Evolutionary conservation across 495 filamentous ascomycete genomes (phyloP), one percentile per base, ranked within the genome.

Genomic region (Lepraria neglecta): DNA sequence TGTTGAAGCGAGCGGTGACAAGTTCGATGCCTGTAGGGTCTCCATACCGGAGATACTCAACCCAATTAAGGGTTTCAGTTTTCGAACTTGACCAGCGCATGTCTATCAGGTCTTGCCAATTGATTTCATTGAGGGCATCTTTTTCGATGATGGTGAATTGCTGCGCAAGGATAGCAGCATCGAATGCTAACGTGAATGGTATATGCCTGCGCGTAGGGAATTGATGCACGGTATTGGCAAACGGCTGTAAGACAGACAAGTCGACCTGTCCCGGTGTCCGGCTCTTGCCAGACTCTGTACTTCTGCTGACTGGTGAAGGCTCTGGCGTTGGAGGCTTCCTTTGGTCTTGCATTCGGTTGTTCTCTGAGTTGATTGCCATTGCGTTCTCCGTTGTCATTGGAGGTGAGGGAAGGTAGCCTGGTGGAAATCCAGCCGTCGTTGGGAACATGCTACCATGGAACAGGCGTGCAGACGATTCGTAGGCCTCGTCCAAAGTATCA

Each of bases 81-180:
- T 85, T 81, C 56, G 89, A 85, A 58, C 83, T 89, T 65, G 86
- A 90, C 91, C 91, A 97, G 59, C 83, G 84, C 81, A 99, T 88
- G 35, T 97, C 90, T 56, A 99, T 91, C 51, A 99, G 78, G 69
- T 99, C 95, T 69, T 87, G 91, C 95, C 95, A 99, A 74, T 97
- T 92, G 56, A 99, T 87, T 68, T 97, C 95, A 65, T 91, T 91
- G 51, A 99, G 74, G 0, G 95, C 95, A 68, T 96, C 92, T 75
- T 95, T 95, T 72, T 99, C 95, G 58, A 99, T 89, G 46, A 99
- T 76, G 0, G 92, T 97, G 66, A 97, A 87, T 71, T 97, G 95
- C 72, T 97, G 88, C 7, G 95, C 94, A 44, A 99, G 79, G 24
- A 88, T 76, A 57, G 91, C 87, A 12, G 92, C 94, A 71, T 95